Conservation (phyloP, 2,329 filamentous ascomycete species). For the Microsporum canis region DNA sequence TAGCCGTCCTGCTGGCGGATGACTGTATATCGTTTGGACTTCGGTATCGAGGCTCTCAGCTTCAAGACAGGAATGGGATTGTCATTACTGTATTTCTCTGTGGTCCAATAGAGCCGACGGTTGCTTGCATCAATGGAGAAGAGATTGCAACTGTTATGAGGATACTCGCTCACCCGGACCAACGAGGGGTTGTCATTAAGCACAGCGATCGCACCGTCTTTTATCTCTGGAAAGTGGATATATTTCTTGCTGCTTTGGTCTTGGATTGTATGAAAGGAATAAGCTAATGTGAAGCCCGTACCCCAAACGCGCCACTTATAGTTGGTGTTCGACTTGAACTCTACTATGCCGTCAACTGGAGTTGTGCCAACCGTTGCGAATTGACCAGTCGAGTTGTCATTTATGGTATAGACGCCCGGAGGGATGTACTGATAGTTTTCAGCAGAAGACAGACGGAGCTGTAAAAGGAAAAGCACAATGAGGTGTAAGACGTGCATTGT, state of each 20-base stretch:
- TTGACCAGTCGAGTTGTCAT: not conserved
- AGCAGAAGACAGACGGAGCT: not conserved
- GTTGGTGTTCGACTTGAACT: not conserved
- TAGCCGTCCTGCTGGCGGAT: not conserved
- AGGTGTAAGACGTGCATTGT: constrained; percentile 2
- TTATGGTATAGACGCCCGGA: not conserved
- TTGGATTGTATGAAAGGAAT: not conserved
- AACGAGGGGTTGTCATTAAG: not conserved
- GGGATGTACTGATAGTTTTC: not conserved
- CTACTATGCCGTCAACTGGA: constrained; percentile 2
- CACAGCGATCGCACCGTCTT: constrained; percentile 1
- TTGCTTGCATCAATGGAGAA: not conserved
- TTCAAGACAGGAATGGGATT: not conserved
- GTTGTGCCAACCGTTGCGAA: not conserved
- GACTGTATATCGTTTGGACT: not conserved
- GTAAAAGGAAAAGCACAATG: constrained; percentile 1
- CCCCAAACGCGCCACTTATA: not conserved
- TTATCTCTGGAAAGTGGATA: not conserved
- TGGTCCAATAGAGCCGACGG: constrained; percentile 1
- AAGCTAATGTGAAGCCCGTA: not conserved
- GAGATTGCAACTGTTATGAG: not conserved
- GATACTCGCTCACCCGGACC: not conserved
- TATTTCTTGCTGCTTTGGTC: not conserved
- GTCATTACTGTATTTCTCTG: not conserved
- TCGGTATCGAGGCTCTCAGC: not conserved